Conservation (phyloP, 495 filamentous ascomycete genomes). For the Xylaria flabelliformis region DNA sequence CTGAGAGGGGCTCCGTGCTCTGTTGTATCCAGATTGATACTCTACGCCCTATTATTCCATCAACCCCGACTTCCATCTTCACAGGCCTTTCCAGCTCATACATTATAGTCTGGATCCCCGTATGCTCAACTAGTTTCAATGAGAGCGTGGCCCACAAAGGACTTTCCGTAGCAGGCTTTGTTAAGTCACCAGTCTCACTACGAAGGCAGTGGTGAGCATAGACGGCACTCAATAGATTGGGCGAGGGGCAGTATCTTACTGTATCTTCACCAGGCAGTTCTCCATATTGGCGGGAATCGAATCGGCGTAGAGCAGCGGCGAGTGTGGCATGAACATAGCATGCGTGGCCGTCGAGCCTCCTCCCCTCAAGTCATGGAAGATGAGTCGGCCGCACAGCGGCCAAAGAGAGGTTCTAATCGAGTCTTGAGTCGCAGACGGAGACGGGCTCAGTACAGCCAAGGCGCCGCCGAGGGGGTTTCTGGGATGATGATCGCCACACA, state of each 20-base stretch:
- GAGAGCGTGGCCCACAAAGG: slow-evolving; percentile 45
- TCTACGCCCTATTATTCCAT: slow-evolving; percentile 55
- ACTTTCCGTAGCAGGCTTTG: slow-evolving; percentile 38
- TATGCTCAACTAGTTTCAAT: slow-evolving; percentile 16
- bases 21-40: slow-evolving; percentile 46
- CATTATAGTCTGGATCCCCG: slow-evolving; percentile 31
- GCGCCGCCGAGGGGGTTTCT: slow-evolving; percentile 37
- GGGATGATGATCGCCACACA: slow-evolving; percentile 33
- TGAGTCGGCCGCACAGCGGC: slow-evolving; percentile 32
- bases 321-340: slow-evolving; percentile 33
- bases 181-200: slow-evolving; percentile 49
- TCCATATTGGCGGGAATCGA: slow-evolving; percentile 11
- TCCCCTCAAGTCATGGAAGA: slow-evolving; percentile 36
- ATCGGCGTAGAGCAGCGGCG: background rate
- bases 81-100: slow-evolving; percentile 43
- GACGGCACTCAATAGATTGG: background rate
- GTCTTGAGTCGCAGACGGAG: slow-evolving; percentile 11
- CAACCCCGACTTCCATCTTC: slow-evolving; percentile 47
- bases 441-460: slow-evolving; percentile 39
- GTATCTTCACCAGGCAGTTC: slow-evolving; percentile 38
- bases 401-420: slow-evolving; percentile 5
- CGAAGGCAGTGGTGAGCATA: background rate
- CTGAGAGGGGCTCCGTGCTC: slow-evolving; percentile 41
- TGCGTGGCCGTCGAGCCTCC: slow-evolving; percentile 34
- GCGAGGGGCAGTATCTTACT: slow-evolving; percentile 31